A percentile compares a stretch with the other conserved stretches of the same genome.
phyloP scores from a whole-genome alignment of 2,329 filamentous ascomycete genomes.

The Immersiporthe knoxdaviesiana region DNA sequence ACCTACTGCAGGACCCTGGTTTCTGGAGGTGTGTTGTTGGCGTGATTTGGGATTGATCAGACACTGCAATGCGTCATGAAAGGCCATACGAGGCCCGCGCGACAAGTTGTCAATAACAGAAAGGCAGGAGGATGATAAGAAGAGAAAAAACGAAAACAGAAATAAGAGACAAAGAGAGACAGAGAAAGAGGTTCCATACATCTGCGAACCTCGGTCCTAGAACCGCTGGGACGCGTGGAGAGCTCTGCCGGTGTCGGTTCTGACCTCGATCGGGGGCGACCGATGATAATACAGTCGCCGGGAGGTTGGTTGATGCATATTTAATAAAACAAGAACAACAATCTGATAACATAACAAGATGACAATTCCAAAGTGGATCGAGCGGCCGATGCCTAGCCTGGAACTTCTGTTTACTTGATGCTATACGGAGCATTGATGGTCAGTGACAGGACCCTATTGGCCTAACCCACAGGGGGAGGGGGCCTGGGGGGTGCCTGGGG shows the following conservation, averaged over 20 bases:
- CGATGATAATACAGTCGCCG: background rate
- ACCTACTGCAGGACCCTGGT: background rate
- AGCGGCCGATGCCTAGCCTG: background rate
- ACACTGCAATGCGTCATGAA: background rate
- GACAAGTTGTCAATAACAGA: too few species aligned
- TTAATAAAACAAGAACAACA: too few species aligned
- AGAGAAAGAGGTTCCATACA: background rate
- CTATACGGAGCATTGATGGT: conserved; percentile 4
- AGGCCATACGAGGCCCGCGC: too few species aligned
- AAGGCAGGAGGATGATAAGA: too few species aligned
- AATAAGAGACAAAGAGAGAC: background rate
- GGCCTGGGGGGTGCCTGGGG: conserved; percentile 24
- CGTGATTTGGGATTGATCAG: background rate
- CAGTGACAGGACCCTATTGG: background rate
- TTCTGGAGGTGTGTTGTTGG: background rate
- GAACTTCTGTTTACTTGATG: background rate
- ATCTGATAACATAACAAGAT: background rate
- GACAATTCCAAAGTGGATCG: background rate
- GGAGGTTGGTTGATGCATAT: background rate
- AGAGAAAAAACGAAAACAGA: background rate
- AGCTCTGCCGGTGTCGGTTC: background rate
- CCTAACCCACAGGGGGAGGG: conserved; percentile 3
- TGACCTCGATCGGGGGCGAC: background rate
- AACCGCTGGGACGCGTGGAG: too few species aligned
- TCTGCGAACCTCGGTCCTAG: too few species aligned